Base-by-base conservation (phyloP, 2,329 filamentous ascomycete genomes). In the Diaporthe velutina region DNA sequence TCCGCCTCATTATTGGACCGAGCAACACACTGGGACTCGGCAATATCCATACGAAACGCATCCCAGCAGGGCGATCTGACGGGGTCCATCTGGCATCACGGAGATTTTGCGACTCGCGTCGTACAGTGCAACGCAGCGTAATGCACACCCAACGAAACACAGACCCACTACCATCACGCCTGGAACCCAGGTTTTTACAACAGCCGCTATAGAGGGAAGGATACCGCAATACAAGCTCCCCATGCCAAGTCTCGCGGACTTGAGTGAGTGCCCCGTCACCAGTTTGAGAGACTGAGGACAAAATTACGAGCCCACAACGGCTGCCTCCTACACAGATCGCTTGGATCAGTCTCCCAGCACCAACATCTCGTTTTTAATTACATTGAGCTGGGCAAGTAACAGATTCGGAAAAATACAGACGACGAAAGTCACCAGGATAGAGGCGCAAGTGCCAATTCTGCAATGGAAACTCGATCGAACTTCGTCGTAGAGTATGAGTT, bases 31-130 rank as follows among this genome's bases (percentile, higher is more conserved):
- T 61, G 55, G 57, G 42, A 64, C 70, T 72, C 38, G 70, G 57
- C 58, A 72, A 72, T 64, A 64, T 57, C 52, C 68, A 55, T 25
- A 48, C 70, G 70, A 72, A 50, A 52, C 55, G 35, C 45, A 64
- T 61, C 57, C 70, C 50, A 38, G 70, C 55, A 64, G 61, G 73
- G 61, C 45, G 61, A 76, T 70, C 61, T 76, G 72, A 71, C 72
- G 71, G 68, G 45, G 58, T 68, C 48, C 40, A 74, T 76, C 73
- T 74, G 74, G 58, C 72, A 74, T 70, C 50, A 60, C 74, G 74
- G 73, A 76, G 68, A 74, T 73, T 72, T 76, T 72, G 61, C 74
- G 68, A 76, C 55, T 74, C 70, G 68, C 30, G 45, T 74, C 55
- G 71, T 76, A 73, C 74, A 76, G 72, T 71, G 70, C 55, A 71